These are phyloP conservation scores for Ascochyta koolunga DNA, from an alignment of 2,329 filamentous ascomycete genomes.

Conservation along the genomic window DNA sequence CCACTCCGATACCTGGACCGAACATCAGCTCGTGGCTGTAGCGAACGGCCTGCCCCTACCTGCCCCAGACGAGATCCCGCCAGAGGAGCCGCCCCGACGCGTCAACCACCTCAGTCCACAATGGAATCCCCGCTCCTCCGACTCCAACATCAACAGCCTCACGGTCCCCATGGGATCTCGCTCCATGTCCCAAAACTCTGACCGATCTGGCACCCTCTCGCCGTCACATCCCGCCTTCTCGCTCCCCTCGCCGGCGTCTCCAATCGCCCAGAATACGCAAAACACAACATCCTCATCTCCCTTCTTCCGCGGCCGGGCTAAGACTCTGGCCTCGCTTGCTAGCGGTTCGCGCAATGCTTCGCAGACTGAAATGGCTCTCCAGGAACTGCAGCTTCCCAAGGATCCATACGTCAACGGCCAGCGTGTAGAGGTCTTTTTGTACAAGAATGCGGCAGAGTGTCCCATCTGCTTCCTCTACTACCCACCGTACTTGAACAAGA, in stretches of 20 bases:
- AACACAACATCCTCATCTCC: conserved; percentile 48
- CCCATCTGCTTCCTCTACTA: conserved; percentile 98
- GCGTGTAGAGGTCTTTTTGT: conserved; percentile 87
- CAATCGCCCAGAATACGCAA: conserved; percentile 54
- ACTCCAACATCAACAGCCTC: conserved; percentile 70
- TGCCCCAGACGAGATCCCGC: conserved; percentile 79
- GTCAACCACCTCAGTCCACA: conserved; percentile 40
- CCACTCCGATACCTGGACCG: conserved; percentile 86
- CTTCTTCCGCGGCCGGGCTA: conserved; percentile 82
- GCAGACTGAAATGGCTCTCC: conserved; percentile 72
- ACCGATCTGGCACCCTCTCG: conserved; percentile 64
- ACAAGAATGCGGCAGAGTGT: conserved; percentile 89
- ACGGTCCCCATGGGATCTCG: conserved; percentile 80
- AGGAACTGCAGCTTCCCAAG: conserved; percentile 78
- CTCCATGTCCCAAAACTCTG: conserved; percentile 79
- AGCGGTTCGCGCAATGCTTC: conserved; percentile 77
- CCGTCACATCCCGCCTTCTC: conserved; percentile 68
- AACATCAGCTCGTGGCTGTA: conserved; percentile 92
- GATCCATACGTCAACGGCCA: conserved; percentile 95
- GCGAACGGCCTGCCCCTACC: conserved; percentile 85
- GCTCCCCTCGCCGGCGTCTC: conserved; percentile 63
- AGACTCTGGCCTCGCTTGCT: conserved; percentile 83
- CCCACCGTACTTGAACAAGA: conserved; percentile 91
- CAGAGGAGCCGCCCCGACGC: conserved; percentile 65
- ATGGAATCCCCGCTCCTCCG: conserved; percentile 57